Evolutionary conservation across 805 yeast genomes (phyloP).

Genomic region (Zygoascus ofunaensis): DNA sequence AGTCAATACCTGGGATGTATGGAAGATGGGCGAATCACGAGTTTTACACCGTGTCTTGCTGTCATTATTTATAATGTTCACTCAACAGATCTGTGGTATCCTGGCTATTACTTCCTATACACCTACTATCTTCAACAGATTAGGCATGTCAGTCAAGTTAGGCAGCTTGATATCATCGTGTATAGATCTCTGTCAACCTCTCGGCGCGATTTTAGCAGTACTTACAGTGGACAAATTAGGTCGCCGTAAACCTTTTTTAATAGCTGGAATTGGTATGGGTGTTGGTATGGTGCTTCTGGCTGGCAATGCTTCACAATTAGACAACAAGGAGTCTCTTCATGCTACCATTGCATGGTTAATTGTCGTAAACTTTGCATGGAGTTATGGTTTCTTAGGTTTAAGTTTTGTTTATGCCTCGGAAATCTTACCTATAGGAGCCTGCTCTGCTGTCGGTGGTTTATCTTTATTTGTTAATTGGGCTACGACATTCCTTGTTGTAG

Average conservation of each 20-base stretch:
- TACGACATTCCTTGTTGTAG: slow-evolving; percentile 53
- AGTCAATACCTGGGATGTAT: slow-evolving; percentile 17
- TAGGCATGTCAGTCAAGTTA: slow-evolving; percentile 6
- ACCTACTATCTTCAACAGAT: slow-evolving; percentile 12
- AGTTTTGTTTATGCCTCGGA: slow-evolving; percentile 43
- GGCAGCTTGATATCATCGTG: slow-evolving; percentile 11
- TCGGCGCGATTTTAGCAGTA: slow-evolving; percentile 22
- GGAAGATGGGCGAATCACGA: slow-evolving; percentile 35
- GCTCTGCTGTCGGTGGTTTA: slow-evolving; percentile 38
- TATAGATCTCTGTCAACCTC: slow-evolving; percentile 10
- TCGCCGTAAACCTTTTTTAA: slow-evolving; percentile 52
- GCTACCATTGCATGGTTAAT: slow-evolving; percentile 14
- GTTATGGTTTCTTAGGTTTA: slow-evolving; percentile 12
- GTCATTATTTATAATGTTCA: slow-evolving; percentile 18
- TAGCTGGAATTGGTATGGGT: slow-evolving; percentile 62
- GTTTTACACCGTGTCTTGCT: slow-evolving; percentile 40
- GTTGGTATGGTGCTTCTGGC: slow-evolving; percentile 20
- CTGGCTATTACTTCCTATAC: slow-evolving; percentile 13
- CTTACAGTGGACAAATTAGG: slow-evolving; percentile 37
- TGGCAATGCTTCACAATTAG: slow-evolving; percentile 14
- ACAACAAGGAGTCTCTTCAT: slow-evolving; percentile 9
- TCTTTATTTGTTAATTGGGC: slow-evolving; percentile 43
- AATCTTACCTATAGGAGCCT: slow-evolving; percentile 38
- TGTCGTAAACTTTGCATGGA: slow-evolving; percentile 12
- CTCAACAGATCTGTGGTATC: slow-evolving; percentile 13